These are phyloP conservation scores for Chytriomyces sp. DNA, from an alignment of 192 early-diverging fungal genomes.

Conservation along the genomic window DNA sequence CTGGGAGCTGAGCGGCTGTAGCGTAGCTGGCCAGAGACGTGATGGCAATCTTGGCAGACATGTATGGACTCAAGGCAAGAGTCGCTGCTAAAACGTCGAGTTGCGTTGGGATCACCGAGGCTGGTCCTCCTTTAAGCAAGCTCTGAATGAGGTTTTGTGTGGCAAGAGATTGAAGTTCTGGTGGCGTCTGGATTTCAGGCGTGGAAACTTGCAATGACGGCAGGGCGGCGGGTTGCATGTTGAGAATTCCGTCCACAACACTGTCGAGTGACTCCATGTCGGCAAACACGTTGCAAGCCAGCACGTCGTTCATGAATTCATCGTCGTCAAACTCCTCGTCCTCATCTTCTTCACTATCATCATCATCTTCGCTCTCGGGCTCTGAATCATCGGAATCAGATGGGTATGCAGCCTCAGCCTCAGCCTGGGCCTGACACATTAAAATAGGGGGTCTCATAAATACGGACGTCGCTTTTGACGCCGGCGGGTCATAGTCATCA, in stretches of 20 bases:
- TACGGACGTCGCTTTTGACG: background rate
- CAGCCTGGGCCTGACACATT: background rate
- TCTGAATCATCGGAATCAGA: too few relatives aligned
- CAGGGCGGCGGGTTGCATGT: background rate
- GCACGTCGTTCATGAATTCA: background rate
- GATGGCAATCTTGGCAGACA: background rate
- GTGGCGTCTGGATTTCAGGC: background rate
- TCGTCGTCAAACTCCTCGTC: slow-evolving; percentile 12
- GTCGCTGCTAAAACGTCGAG: slow-evolving; percentile 15
- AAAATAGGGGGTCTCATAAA: background rate
- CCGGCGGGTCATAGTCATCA: background rate
- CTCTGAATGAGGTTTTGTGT: slow-evolving; percentile 5
- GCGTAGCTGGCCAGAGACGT: background rate
- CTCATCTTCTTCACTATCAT: background rate
- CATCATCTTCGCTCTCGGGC: background rate
- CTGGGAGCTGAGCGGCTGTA: background rate
- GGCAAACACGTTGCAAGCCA: background rate
- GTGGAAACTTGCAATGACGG: background rate
- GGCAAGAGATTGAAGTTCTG: background rate
- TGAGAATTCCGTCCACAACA: background rate
- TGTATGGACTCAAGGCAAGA: background rate
- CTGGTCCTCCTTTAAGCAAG: background rate
- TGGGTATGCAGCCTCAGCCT: background rate
- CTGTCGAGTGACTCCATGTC: background rate
- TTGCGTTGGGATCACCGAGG: background rate